These are phyloP conservation scores for Stagonosporopsis tanaceti DNA, from an alignment of 2,329 filamentous ascomycete genomes.

Conservation along the genomic window DNA sequence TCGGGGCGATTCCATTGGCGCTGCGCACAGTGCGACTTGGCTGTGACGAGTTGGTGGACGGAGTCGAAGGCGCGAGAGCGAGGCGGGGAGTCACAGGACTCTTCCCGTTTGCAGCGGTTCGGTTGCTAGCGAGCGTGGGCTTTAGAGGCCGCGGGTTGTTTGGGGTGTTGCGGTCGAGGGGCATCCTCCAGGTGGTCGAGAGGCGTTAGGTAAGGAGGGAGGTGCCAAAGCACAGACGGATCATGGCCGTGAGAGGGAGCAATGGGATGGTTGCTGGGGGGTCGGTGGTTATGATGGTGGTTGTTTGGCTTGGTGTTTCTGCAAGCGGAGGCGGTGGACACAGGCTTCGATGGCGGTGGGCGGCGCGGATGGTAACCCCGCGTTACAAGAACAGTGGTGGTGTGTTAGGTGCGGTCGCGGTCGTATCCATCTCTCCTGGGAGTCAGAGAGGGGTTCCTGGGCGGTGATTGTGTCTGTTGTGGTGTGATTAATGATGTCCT, in stretches of 20 bases:
- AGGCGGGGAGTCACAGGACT: slow-evolving; percentile 68
- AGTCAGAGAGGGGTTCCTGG: slow-evolving; percentile 24
- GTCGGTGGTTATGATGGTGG: slow-evolving; percentile 30
- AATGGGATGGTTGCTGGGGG: slow-evolving; percentile 38
- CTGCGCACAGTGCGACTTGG: slow-evolving; percentile 37
- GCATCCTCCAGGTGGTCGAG: slow-evolving; percentile 43
- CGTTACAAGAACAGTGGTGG: slow-evolving; percentile 8
- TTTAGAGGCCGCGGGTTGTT: slow-evolving; percentile 68
- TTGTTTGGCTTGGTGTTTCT: slow-evolving; percentile 20
- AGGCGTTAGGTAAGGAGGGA: slow-evolving; percentile 24
- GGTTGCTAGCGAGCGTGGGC: slow-evolving; percentile 72
- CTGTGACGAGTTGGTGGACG: slow-evolving; percentile 35
- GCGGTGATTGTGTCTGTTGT: slow-evolving; percentile 27
- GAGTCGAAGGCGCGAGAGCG: slow-evolving; percentile 50
- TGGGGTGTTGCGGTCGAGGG: slow-evolving; percentile 52
- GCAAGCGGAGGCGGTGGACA: slow-evolving; percentile 14
- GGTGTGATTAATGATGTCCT: slow-evolving; percentile 25
- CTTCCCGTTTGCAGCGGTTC: slow-evolving; percentile 54
- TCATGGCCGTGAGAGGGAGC: slow-evolving; percentile 42
- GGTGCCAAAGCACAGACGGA: slow-evolving; percentile 27
- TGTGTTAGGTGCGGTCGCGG: neutral
- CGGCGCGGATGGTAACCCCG: slow-evolving; percentile 14
- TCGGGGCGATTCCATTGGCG: slow-evolving; percentile 38
- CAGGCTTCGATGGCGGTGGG: slow-evolving; percentile 27
- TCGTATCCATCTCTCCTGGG: slow-evolving; percentile 13